Evolutionary conservation across 140 eudicot genomes (phyloP).

Genomic region (Anethum foeniculum): DNA sequence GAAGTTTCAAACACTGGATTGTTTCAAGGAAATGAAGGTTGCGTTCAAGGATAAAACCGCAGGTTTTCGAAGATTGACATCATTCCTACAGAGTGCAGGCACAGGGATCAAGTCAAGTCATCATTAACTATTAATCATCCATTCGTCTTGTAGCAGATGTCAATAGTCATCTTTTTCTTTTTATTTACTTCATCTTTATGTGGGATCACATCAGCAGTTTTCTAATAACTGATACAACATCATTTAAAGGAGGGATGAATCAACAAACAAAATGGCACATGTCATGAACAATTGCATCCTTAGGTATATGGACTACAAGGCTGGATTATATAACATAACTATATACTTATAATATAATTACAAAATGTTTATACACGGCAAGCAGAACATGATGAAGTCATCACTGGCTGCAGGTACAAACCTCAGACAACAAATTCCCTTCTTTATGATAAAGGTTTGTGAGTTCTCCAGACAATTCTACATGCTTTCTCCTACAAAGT

Average conservation of each 20-base stretch:
- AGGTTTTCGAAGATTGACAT: neutral
- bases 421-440: constrained; percentile 87
- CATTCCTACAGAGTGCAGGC: neutral
- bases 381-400: neutral
- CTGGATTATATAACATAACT: neutral
- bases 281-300: neutral
- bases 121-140: neutral
- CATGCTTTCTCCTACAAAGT: constrained; percentile 83
- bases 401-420: constrained; percentile 21
- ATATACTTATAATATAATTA: neutral
- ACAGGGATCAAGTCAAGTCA: neutral
- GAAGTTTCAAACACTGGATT: neutral
- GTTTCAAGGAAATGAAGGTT: neutral
- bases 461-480: constrained; percentile 89
- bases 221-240: too few relatives aligned
- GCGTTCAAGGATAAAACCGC: neutral
- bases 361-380: neutral
- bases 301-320: too few relatives aligned
- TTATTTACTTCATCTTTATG: neutral
- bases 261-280: neutral
- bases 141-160: neutral
- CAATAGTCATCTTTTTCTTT: neutral
- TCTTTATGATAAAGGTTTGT: constrained; percentile 77
- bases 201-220: neutral
- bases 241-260: neutral